phyloP scores from a whole-genome alignment of 441 rosid genomes.

The Adansonia madagascariensis region DNA sequence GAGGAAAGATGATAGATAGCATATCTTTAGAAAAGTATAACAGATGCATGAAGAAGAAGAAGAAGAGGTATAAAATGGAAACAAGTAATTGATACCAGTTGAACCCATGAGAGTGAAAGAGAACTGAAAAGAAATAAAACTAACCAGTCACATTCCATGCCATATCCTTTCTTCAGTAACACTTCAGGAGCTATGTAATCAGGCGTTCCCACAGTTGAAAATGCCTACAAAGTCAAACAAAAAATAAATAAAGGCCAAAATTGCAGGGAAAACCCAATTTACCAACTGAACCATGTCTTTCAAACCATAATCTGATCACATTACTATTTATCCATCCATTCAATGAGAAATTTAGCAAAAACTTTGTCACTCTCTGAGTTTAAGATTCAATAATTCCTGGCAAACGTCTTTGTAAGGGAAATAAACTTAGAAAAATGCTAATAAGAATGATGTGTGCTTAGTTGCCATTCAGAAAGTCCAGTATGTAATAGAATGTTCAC shows the following conservation, averaged over 20 bases:
- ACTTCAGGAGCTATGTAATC: constrained; percentile 99
- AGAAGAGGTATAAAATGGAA: background rate
- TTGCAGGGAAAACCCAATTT: background rate
- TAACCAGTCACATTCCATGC: constrained; percentile 99
- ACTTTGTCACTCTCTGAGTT: background rate
- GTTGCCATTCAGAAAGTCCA: background rate
- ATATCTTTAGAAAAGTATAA: background rate
- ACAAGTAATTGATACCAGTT: background rate
- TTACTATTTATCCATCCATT: background rate
- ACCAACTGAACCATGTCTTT: constrained; percentile 3
- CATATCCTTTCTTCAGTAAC: constrained; percentile 95
- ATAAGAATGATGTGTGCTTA: background rate
- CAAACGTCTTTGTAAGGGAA: background rate
- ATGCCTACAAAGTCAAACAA: constrained; percentile 53
- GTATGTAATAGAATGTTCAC: background rate
- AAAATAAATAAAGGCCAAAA: background rate
- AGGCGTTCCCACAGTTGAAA: constrained; percentile 96
- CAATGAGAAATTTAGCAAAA: constrained; percentile 1
- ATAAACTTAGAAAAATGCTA: background rate
- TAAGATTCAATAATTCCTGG: background rate
- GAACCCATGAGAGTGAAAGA: constrained; percentile 11
- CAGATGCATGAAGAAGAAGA: background rate
- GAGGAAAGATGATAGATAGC: background rate
- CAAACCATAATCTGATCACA: constrained; percentile 23
- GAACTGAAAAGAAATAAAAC: constrained; percentile 35